Percentiles rank a stretch among this genome's conserved stretches.
These are phyloP conservation scores for Phytophthora quininea DNA, from an alignment of 352 stramenopile species.

Conservation along the genomic window DNA sequence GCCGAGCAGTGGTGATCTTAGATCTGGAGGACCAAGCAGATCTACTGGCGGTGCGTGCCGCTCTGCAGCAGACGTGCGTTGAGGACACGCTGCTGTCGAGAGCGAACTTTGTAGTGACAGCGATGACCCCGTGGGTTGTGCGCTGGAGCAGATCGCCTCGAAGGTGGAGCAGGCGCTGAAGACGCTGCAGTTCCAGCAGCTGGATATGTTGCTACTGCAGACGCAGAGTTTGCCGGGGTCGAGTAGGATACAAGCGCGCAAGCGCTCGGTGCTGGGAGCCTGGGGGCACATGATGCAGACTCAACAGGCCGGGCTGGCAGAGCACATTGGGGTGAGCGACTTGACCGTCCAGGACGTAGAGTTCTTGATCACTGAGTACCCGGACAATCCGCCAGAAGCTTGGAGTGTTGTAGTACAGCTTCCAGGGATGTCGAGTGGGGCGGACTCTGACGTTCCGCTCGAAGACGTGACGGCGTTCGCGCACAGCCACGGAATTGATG, in stretches of 20 bases:
- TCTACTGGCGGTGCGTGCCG: conserved; percentile 33
- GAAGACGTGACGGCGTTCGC: conserved; percentile 42
- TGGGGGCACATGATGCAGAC: conserved; percentile 54
- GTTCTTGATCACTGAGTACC: conserved; percentile 49
- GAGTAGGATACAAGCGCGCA: conserved; percentile 36
- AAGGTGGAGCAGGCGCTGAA: conserved; percentile 36
- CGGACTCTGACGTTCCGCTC: conserved; percentile 16
- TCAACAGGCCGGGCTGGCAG: conserved; percentile 39
- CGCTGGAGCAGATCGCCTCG: conserved; percentile 17
- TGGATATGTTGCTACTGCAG: conserved; percentile 56
- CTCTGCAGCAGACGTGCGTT: conserved; percentile 30
- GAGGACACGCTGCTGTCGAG: conserved; percentile 40
- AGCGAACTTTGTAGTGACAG: conserved; percentile 34
- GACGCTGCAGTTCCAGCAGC: conserved; percentile 38
- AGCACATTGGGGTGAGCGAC: conserved; percentile 50
- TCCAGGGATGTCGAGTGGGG: neutral
- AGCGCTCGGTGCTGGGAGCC: conserved; percentile 46
- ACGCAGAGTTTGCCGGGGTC: conserved; percentile 20
- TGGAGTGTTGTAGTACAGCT: conserved; percentile 29
- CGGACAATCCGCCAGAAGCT: conserved; percentile 25
- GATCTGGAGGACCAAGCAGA: conserved; percentile 33
- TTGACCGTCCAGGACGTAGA: conserved; percentile 63
- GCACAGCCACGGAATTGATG: conserved; percentile 46
- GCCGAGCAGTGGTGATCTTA: conserved; percentile 41
- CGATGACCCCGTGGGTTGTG: conserved; percentile 30